These are phyloP conservation scores for Leccinum variicolor DNA, from an alignment of 768 basidiomycete genomes.

Conservation along the genomic window DNA sequence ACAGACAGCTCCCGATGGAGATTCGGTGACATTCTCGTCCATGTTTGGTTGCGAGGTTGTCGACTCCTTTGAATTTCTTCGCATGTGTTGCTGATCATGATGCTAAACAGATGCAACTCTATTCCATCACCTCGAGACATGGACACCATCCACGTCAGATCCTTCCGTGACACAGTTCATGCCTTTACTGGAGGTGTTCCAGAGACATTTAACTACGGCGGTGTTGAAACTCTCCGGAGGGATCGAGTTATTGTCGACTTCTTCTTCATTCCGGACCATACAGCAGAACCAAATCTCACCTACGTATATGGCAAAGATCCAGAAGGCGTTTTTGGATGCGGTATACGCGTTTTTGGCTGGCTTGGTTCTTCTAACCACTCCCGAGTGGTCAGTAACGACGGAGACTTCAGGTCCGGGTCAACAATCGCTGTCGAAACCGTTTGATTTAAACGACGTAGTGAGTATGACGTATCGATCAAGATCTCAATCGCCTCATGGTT, in stretches of 20 bases:
- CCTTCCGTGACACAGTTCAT: constrained; percentile 73
- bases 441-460: constrained; percentile 65
- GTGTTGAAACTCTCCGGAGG: constrained; percentile 84
- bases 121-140: constrained; percentile 85
- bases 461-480: constrained; percentile 18
- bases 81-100: constrained; percentile 1
- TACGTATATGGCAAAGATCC: constrained; percentile 70
- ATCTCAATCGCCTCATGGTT: neutral
- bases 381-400: constrained; percentile 47
- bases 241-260: constrained; percentile 49
- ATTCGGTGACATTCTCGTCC: constrained; percentile 77
- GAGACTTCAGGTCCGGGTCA: constrained; percentile 11
- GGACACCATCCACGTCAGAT: constrained; percentile 62
- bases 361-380: constrained; percentile 72
- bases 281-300: constrained; percentile 62
- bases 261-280: constrained; percentile 46
- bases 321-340: constrained; percentile 80
- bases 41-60: constrained; percentile 81
- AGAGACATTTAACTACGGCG: constrained; percentile 68
- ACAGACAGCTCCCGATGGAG: constrained; percentile 84
- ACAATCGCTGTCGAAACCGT: constrained; percentile 26
- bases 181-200: constrained; percentile 74
- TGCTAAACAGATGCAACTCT: constrained; percentile 67
- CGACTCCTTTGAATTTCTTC: neutral
- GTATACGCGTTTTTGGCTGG: constrained; percentile 87